A percentile compares a stretch with the other conserved stretches of the same genome.
Conservation (phyloP, 495 filamentous ascomycete genomes). For the Trypethelium eluteriae region DNA sequence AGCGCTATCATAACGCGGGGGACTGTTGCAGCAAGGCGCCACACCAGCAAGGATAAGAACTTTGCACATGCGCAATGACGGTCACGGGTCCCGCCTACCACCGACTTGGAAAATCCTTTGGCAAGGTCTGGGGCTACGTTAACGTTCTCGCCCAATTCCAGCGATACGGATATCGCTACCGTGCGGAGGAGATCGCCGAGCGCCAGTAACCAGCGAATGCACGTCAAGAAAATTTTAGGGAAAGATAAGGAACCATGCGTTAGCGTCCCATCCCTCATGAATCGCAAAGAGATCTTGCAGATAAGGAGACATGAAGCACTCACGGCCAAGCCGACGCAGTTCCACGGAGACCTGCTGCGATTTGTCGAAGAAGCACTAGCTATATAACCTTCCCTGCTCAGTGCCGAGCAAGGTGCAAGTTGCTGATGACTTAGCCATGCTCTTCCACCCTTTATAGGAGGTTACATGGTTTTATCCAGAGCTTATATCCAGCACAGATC, state of each 20-base stretch:
- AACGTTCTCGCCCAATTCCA: background rate
- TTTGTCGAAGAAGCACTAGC: background rate
- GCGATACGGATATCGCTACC: background rate
- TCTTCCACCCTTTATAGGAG: too few species aligned
- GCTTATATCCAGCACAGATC: too few species aligned
- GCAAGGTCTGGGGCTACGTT: too few species aligned
- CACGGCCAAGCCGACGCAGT: background rate
- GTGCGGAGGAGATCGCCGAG: constrained; percentile 5
- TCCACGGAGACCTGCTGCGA: background rate
- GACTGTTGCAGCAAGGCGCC: constrained; percentile 1
- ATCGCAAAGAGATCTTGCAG: too few species aligned
- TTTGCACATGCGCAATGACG: background rate
- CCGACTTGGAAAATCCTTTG: background rate
- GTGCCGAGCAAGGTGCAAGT: background rate
- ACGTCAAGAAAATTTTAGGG: background rate
- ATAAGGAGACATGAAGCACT: background rate
- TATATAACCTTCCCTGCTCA: background rate
- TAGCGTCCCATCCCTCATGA: background rate
- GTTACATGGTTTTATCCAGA: too few species aligned
- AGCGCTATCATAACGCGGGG: background rate
- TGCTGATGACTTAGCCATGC: too few species aligned
- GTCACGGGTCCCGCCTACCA: background rate
- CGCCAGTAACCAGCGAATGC: background rate
- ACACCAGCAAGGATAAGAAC: constrained; percentile 7
- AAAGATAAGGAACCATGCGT: constrained; percentile 8